phyloP scores from a whole-genome alignment of 2,329 filamentous ascomycete genomes.

The Aureobasidium mangrovei region DNA sequence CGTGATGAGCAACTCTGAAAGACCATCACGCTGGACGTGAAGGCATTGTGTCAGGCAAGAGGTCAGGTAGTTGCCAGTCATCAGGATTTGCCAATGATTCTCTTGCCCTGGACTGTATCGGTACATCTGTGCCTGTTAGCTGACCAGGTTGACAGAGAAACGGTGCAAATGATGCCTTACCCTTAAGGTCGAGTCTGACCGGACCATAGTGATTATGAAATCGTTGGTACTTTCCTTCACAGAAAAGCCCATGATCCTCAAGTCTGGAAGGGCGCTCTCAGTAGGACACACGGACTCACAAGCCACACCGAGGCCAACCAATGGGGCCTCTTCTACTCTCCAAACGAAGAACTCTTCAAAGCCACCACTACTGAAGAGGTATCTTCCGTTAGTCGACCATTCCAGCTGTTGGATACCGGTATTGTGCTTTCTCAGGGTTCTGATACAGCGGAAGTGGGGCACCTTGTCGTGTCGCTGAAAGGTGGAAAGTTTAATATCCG shows the following conservation, averaged over 20 bases:
- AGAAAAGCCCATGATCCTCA: conserved; percentile 76
- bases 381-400: conserved; percentile 59
- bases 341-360: conserved; percentile 86
- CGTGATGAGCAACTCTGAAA: conserved; percentile 44
- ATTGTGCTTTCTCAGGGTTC: conserved; percentile 66
- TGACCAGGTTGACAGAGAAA: not conserved
- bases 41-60: conserved; percentile 61
- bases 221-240: conserved; percentile 28
- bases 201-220: conserved; percentile 60
- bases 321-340: conserved; percentile 52
- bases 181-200: conserved; percentile 76
- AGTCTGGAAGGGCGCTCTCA: conserved; percentile 50
- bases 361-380: conserved; percentile 78
- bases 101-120: conserved; percentile 24
- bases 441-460: conserved; percentile 41
- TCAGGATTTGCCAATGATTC: conserved; percentile 17
- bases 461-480: not conserved
- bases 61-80: conserved; percentile 37
- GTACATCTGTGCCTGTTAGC: conserved; percentile 34
- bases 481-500: conserved; percentile 61
- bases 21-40: conserved; percentile 17
- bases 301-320: conserved; percentile 44
- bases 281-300: conserved; percentile 44
- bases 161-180: conserved; percentile 25
- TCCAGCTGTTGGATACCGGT: conserved; percentile 73